Conservation (phyloP, 2,329 filamentous ascomycete species). For the Penicillium sp. region DNA sequence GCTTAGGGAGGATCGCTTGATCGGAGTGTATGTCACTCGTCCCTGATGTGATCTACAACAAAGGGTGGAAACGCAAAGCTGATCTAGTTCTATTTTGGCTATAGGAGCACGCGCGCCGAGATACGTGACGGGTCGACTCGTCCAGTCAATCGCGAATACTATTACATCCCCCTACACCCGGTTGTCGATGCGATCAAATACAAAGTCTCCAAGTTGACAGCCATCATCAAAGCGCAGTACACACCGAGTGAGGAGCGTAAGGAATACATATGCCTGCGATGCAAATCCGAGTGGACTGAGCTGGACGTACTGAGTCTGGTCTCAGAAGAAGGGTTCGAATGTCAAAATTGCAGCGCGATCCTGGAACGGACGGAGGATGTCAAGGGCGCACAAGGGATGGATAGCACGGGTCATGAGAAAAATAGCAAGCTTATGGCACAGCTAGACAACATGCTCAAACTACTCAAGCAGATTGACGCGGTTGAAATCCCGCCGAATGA, state of each 20-base stretch:
- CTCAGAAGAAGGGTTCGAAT: constrained; percentile 68
- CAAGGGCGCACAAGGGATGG: constrained; percentile 42
- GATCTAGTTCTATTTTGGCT: constrained; percentile 1
- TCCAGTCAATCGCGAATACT: constrained; percentile 85
- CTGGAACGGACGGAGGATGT: constrained; percentile 47
- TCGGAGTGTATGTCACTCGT: constrained; percentile 63
- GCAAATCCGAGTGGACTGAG: constrained; percentile 80
- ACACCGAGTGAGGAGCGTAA: constrained; percentile 82
- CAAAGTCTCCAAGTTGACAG: constrained; percentile 82
- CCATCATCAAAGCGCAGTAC: constrained; percentile 79
- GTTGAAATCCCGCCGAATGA: constrained; percentile 49
- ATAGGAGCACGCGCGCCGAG: constrained; percentile 70
- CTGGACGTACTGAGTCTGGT: constrained; percentile 83
- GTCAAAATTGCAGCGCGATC: constrained; percentile 67
- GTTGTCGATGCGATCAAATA: constrained; percentile 97
- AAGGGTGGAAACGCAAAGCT: constrained; percentile 13
- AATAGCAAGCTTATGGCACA: constrained; percentile 50
- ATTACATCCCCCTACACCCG: constrained; percentile 92
- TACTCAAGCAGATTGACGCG: constrained; percentile 49
- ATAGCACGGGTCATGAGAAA: constrained; percentile 50
- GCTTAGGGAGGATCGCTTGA: constrained; percentile 79
- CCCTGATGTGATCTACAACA: background rate
- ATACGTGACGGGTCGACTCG: constrained; percentile 76
- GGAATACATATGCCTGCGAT: constrained; percentile 81
- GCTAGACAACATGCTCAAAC: constrained; percentile 45